Evolutionary conservation across 2,329 filamentous ascomycete species (phyloP), one percentile per base, ranked within the genome.

Genomic region (Fusarium nelsonii): DNA sequence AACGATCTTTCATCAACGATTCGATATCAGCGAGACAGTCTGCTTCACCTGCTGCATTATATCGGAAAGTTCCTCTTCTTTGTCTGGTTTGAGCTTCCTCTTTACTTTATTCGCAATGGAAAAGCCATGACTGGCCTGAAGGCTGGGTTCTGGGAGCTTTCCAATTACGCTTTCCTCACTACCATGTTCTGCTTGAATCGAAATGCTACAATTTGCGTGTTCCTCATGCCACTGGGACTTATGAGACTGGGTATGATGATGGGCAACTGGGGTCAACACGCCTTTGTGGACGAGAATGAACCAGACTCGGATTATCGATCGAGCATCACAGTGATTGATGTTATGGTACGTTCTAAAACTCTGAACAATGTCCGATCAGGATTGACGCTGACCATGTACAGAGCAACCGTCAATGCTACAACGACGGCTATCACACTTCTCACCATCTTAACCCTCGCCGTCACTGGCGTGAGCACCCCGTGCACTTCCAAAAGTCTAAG

Each of bases 211-310:
- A 74, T 87, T 7, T 92, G 91, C 71, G 88, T 88, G 0, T 85
- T 92, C 30, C 72, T 94, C 2, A 75, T 93, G 2, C 92, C 92
- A 0, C 83, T 94, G 20, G 69, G 86, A 4, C 77, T 91, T 32
- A 84, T 94, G 78, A 85, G 92, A 1, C 71, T 92, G 18, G 92
- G 89, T 1, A 78, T 95, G 67, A 95, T 94, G 92, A 84, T 92
- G 9, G 92, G 92, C 2, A 95, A 95, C 75, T 95, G 91, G 91
- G 92, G 91, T 5, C 92, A 95, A 76, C 92, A 95, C 76, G 92
- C 92, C 2, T 90, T 95, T 68, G 91, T 95, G 8, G 92, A 95
- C 72, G 87, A 90, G 20, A 81, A 88, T 14, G 89, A 93, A 70
- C 92, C 92, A 0, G 87, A 92, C 73, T 94, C 91, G 1, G 92